Conservation (phyloP, 176 grass and related monocot genomes). For the Oryza meridionalis region DNA sequence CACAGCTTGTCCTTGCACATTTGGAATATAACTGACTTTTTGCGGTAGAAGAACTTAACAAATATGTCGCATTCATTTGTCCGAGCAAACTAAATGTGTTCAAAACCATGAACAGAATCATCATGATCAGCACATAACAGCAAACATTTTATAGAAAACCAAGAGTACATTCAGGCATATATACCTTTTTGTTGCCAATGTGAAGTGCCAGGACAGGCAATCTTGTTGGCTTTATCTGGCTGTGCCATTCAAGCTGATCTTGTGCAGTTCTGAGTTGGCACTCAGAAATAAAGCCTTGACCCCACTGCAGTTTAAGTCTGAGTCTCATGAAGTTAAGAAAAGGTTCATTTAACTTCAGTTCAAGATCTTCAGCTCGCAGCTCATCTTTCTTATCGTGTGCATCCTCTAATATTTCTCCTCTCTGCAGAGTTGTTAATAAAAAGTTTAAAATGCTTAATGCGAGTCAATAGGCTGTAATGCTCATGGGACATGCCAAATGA, state of each 20-base stretch:
- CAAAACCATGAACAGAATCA: neutral
- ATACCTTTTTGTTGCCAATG: neutral
- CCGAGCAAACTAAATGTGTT: constrained; percentile 10
- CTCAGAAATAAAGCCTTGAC: neutral
- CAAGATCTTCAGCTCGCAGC: constrained; percentile 1
- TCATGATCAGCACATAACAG: neutral
- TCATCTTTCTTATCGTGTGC: neutral
- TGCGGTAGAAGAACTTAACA: neutral
- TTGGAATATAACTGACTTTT: neutral
- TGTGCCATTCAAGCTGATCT: neutral
- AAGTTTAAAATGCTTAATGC: neutral
- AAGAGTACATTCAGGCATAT: neutral
- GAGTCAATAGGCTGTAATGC: neutral
- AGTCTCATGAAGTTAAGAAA: constrained; percentile 20
- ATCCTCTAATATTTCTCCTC: neutral
- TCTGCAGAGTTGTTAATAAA: neutral
- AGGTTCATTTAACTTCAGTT: neutral
- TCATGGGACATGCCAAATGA: neutral
- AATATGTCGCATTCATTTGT: neutral
- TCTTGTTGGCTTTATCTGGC: neutral
- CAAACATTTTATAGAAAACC: neutral
- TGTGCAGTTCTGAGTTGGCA: neutral
- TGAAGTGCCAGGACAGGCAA: neutral
- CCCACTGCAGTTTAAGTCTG: neutral
- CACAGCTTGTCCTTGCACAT: neutral